Evolutionary conservation across 176 grass and related monocot species (phyloP), one percentile per base, ranked within the genome.

Genomic region (Alloteropsis semialata): DNA sequence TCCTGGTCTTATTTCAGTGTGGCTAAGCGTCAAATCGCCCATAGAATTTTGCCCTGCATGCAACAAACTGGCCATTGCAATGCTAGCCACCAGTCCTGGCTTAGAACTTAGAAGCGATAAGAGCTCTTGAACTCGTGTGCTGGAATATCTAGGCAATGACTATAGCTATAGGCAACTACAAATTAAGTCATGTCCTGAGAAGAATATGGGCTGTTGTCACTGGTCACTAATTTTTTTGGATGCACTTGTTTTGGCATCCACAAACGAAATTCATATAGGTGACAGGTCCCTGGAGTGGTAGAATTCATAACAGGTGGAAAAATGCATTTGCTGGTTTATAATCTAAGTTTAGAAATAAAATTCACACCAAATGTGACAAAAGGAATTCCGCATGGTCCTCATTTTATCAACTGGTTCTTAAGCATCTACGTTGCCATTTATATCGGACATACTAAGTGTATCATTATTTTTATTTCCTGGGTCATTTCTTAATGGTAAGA

Each of bases 401-500:
- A 24, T 71, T 82, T 76, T 72, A 44, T 84, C 38, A 67, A 66
- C 39, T 59, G 6, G 1, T 73, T 55, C 30, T 56, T 81, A 39
- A 25, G 27, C 53, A 70, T 39, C 24, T 50, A 72, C 65, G 22
- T 15, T 27, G 55, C 32, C 45, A 37, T 73, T 84, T 57, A 39
- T 67, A 74, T 25, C 5, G 24, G 21, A 13, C n/a, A 64, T 63
- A 64, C 34, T 75, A 69, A 56, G 17, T 34, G 21, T 70, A 46
- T 69, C 1, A 5, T 67, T 12, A 18, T 36, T 80, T 69, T 61
- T 77, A 1, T 21, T 27, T 63, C 34, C 22, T 36, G 12, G 38
- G 41, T 57, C 49, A 28, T 49, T 50, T 82, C 17, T 49, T 72
- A 45, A 54, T 65, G 6, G 19, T 81, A 55, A 66, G 49, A 41